Base-by-base conservation (phyloP, 1,284 basidiomycete genomes). In the Microbotryomycetes sp. region DNA sequence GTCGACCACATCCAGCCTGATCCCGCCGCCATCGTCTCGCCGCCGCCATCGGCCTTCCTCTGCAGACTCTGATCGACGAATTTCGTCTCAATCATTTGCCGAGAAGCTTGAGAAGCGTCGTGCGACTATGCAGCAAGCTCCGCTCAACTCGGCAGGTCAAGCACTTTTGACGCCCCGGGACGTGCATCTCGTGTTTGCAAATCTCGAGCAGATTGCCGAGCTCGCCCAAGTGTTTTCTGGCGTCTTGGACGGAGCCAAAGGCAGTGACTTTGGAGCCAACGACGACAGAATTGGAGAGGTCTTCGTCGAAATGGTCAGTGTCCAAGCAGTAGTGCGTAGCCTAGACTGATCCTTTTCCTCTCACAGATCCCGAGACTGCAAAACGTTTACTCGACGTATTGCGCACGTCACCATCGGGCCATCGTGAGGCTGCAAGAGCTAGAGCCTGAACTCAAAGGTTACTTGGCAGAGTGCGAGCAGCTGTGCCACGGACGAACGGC, bases 131-230 rank as follows among this genome's bases (percentile, higher is more conserved):
- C 9, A 41, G 11, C 18, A 9, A 41, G 35, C 11, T 41, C 35
- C 35, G 35, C 41, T 23, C 18, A 28, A 11, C 18, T 18, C 35
- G 9, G 52, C 55, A 64, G 15, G 56, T 66, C 41, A 71, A 50
- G 62, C 72, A 21, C 73, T 73, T 16, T 62, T 78, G 58, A 68
- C 66, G 23, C 50, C 70, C 4, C 62, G 65, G 30, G 76, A 78
- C 57, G 69, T 76, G 13, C 70, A 72, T 50, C 64, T 74, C 59
- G 68, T 78, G 31, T 78, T 78, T 59, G 72, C 74, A 4, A 76
- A 77, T 49, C 64, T 78, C 7, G 75, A 76, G 53, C 66, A 72
- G 18, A 72, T 75, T 46, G 72, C 73, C 47, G 63, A 67, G 1
- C 70, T 78, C 7, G 73, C 76, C 11, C 67, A 71, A 41, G 70